Base-by-base conservation (phyloP, 2,329 filamentous ascomycete species). In the Ophiocordyceps sinensis region DNA sequence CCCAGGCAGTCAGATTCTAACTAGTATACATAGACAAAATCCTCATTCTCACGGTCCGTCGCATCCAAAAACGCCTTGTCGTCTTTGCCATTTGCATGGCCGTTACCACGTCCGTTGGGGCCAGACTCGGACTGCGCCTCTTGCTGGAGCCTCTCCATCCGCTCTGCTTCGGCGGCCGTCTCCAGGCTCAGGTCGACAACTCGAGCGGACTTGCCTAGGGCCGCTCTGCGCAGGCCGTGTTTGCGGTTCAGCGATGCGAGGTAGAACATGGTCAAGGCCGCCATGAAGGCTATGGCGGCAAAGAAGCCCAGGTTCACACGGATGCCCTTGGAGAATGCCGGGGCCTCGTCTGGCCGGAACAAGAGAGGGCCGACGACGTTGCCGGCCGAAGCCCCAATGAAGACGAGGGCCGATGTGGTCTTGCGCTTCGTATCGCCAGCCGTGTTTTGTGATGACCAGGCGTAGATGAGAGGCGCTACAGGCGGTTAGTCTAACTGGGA, bases 381-480 rank as follows among this genome's bases (percentile, higher is more conserved):
- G 6, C 79, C 79, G 2, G 70, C 71, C 40, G 72, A 79, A 44
- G 77, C 72, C 5, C 77, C 76, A 37, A 83, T 68, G 49, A 83
- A 79, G 1, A 83, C 62, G 7, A 80, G 64, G 12, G 70, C 77
- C 0, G 77, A 81, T 0, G 73, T 79, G 10, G 73, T 70, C 51
- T 82, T 82, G 46, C 75, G 74, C 58, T 84, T 84, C 0, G 79
- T 83, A 51, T 83, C 77, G 1, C 79, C 79, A 0, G 73, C 79
- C 0, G 79, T 79, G 47, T 80, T 79, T 45, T 75, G 72, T 2
- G 71, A 65, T 2, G 71, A 73, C 73, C 73, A 78, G 0, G 71
- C 71, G 47, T 75, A 78, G 34, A 79, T 71, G 28, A 79, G 57
- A 0, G 74, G 77, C 3, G 77, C 59, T 59, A 42, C 14, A 19